These are phyloP conservation scores for Calonectria montana DNA, from an alignment of 2,329 filamentous ascomycete genomes.

Conservation along the genomic window DNA sequence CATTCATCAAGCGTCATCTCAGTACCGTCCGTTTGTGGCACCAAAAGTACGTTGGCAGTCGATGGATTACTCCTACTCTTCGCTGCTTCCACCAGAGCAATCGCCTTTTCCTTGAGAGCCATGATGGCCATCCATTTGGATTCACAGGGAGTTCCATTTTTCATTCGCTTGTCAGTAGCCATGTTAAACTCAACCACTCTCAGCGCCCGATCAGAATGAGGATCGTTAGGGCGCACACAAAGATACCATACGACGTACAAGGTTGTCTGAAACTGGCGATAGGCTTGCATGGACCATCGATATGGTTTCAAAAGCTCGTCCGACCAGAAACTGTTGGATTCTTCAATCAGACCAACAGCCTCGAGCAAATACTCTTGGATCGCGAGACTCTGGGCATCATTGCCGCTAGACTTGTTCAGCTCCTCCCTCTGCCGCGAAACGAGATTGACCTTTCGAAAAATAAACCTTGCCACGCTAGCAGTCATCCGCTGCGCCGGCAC, in stretches of 20 bases:
- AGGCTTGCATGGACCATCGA: conserved; percentile 52
- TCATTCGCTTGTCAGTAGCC: background rate
- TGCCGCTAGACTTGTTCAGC: conserved; percentile 34
- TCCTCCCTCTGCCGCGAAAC: conserved; percentile 57
- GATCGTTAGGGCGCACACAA: conserved; percentile 50
- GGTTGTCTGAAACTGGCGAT: conserved; percentile 56
- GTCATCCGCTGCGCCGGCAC: conserved; percentile 56
- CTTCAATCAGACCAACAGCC: conserved; percentile 50
- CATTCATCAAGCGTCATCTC: background rate
- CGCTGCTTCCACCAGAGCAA: conserved; percentile 30
- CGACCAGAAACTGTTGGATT: conserved; percentile 39
- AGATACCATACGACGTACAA: conserved; percentile 58
- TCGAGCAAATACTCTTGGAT: conserved; percentile 48
- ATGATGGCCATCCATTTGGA: conserved; percentile 47
- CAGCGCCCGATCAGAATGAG: conserved; percentile 49
- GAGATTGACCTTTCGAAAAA: conserved; percentile 56
- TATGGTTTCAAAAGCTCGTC: conserved; percentile 53
- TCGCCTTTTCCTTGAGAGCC: conserved; percentile 45
- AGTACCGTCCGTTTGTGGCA: background rate
- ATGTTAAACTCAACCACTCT: conserved; percentile 28
- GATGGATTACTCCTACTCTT: background rate
- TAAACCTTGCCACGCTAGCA: conserved; percentile 39
- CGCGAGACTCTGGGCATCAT: conserved; percentile 27
- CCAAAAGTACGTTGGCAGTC: background rate
- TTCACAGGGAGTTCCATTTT: conserved; percentile 8